phyloP scores from a whole-genome alignment of 2,329 filamentous ascomycete species.

The Claviceps capensis region DNA sequence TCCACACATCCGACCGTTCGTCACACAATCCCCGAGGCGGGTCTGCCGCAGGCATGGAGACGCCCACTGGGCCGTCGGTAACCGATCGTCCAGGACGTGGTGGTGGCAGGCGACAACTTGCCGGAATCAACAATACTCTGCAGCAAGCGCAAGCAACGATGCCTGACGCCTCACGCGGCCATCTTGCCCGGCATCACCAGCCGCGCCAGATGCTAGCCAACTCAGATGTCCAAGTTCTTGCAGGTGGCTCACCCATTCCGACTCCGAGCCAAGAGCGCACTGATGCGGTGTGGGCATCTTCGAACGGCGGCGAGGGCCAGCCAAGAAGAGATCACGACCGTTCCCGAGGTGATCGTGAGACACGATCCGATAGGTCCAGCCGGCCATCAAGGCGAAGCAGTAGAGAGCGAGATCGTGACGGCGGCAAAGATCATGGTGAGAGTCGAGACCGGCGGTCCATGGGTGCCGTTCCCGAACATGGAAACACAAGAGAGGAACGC shows the following conservation, averaged over 20 bases:
- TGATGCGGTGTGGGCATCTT: slow-evolving; percentile 25
- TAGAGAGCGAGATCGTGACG: slow-evolving; percentile 34
- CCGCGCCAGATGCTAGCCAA: slow-evolving; percentile 31
- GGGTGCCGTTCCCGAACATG: slow-evolving; percentile 16
- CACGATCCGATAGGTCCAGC: slow-evolving; percentile 25
- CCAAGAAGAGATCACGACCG: slow-evolving; percentile 26
- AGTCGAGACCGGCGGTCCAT: slow-evolving; percentile 29
- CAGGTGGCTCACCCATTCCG: slow-evolving; percentile 36
- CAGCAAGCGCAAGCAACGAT: slow-evolving; percentile 35
- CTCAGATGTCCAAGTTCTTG: slow-evolving; percentile 43
- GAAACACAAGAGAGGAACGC: slow-evolving; percentile 19
- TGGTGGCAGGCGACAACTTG: slow-evolving; percentile 39
- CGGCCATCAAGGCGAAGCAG: slow-evolving; percentile 34
- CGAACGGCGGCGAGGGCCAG: slow-evolving; percentile 19
- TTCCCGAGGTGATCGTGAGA: slow-evolving; percentile 29
- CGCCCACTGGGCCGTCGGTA: slow-evolving; percentile 22
- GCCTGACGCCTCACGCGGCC: slow-evolving; percentile 23
- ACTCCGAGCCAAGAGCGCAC: slow-evolving; percentile 36
- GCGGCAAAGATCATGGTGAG: slow-evolving; percentile 31
- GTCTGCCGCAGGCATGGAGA: slow-evolving; percentile 14
- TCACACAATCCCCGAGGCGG: slow-evolving; percentile 9
- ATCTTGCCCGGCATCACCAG: slow-evolving; percentile 19
- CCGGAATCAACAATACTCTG: slow-evolving; percentile 45
- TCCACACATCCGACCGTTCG: slow-evolving; percentile 14
- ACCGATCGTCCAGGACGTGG: slow-evolving; percentile 22